phyloP scores from a whole-genome alignment of 441 rosid species.

The Pelargonium citronellum region DNA sequence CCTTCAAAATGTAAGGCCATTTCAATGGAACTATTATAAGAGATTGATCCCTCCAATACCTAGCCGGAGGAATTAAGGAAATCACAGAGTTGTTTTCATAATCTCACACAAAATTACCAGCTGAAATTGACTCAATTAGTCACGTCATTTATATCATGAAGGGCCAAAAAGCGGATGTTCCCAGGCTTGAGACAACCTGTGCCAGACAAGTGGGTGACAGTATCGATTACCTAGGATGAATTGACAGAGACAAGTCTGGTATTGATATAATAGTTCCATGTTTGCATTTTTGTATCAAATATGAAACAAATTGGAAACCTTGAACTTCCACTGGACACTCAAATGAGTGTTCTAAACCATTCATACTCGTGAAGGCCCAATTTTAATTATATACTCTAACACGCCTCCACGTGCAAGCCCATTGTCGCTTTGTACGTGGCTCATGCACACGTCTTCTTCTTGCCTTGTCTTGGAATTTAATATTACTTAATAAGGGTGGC shows the following conservation, averaged over 20 bases:
- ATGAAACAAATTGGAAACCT: slow-evolving; percentile 5
- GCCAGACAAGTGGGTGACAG: background rate
- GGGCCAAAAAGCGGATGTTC: background rate
- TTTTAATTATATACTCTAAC: background rate
- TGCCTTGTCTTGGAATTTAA: no score
- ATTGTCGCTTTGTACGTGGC: no score
- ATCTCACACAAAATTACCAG: background rate
- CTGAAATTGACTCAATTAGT: background rate
- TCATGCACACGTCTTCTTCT: no score
- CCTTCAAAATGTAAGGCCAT: slow-evolving; percentile 11
- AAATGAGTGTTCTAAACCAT: background rate
- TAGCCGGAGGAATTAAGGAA: background rate
- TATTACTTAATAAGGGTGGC: no score
- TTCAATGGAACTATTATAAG: background rate
- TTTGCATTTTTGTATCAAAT: background rate
- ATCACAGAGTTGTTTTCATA: background rate
- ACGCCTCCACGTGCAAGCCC: no score
- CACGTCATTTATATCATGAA: background rate
- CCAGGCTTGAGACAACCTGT: slow-evolving; percentile 1
- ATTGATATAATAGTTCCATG: background rate
- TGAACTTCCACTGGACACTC: background rate
- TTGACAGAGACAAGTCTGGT: background rate
- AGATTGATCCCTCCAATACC: background rate
- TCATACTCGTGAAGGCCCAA: slow-evolving; percentile 3
- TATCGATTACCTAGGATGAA: background rate